phyloP scores from a whole-genome alignment of 352 stramenopile genomes.

The Phytophthora ramorum region DNA sequence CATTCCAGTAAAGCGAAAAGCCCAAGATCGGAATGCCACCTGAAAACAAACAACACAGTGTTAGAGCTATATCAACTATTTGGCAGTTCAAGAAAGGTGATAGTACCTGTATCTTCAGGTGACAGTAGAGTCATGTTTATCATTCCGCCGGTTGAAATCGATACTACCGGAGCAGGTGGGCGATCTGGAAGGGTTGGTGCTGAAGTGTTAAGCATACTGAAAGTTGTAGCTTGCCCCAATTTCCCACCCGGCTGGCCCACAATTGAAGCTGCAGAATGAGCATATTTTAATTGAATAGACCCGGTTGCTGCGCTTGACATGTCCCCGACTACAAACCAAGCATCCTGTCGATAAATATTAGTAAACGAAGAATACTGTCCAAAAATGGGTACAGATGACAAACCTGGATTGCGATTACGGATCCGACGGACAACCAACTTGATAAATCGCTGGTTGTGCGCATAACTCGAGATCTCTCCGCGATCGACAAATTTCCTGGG shows the following conservation, averaged over 20 bases:
- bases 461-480: slow-evolving; percentile 35
- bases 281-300: slow-evolving; percentile 38
- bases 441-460: slow-evolving; percentile 50
- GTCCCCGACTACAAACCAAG: slow-evolving; percentile 48
- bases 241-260: slow-evolving; percentile 29
- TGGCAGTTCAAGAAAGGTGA: neutral
- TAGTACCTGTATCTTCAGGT: slow-evolving; percentile 49
- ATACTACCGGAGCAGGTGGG: slow-evolving; percentile 37
- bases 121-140: slow-evolving; percentile 39
- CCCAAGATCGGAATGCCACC: slow-evolving; percentile 56
- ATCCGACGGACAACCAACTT: slow-evolving; percentile 32
- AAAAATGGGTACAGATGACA: neutral
- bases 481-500: slow-evolving; percentile 46
- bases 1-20: slow-evolving; percentile 55
- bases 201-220: slow-evolving; percentile 47
- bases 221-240: slow-evolving; percentile 38
- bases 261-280: slow-evolving; percentile 33
- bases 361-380: neutral
- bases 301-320: slow-evolving; percentile 40
- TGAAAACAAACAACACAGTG: neutral
- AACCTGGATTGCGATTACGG: slow-evolving; percentile 47
- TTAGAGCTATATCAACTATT: slow-evolving; percentile 3
- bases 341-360: slow-evolving; percentile 11
- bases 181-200: slow-evolving; percentile 36
- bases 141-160: slow-evolving; percentile 54